phyloP scores from a whole-genome alignment of 495 filamentous ascomycete genomes.

The Astrothelium subdiscretum region DNA sequence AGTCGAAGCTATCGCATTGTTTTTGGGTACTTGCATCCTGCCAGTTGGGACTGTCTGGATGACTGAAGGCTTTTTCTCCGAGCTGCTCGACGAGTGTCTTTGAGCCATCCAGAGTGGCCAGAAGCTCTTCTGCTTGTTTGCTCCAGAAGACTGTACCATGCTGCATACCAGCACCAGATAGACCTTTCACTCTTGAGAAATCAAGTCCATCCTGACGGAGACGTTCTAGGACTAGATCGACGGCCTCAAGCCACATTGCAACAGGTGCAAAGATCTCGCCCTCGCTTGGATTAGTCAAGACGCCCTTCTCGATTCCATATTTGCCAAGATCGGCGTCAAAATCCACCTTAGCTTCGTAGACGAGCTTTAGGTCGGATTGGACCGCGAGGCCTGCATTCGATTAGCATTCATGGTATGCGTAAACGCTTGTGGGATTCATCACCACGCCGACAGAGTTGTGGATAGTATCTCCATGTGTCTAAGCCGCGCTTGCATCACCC shows the following conservation, averaged over 20 bases:
- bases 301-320: constrained; percentile 75
- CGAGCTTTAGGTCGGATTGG: constrained; percentile 62
- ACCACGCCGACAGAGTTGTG: not conserved
- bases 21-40: constrained; percentile 88
- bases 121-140: constrained; percentile 50
- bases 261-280: constrained; percentile 87
- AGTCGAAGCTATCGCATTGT: constrained; percentile 84
- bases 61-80: constrained; percentile 63
- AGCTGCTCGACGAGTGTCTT: constrained; percentile 28
- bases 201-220: constrained; percentile 64
- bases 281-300: constrained; percentile 64
- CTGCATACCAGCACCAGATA: constrained; percentile 91
- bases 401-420: not conserved
- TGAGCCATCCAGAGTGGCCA: constrained; percentile 45
- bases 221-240: constrained; percentile 69
- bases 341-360: constrained; percentile 64
- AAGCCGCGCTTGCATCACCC: not conserved
- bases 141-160: constrained; percentile 95
- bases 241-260: constrained; percentile 84
- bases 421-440: not conserved
- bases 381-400: constrained; percentile 58
- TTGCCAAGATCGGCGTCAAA: constrained; percentile 62
- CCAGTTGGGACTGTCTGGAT: constrained; percentile 90
- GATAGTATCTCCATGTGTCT: not conserved
- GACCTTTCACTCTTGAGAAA: constrained; percentile 62